Percentiles rank a stretch among this genome's conserved stretches.
Evolutionary conservation across 2,329 filamentous ascomycete genomes (phyloP).

Genomic region (Monosporascus sp.): DNA sequence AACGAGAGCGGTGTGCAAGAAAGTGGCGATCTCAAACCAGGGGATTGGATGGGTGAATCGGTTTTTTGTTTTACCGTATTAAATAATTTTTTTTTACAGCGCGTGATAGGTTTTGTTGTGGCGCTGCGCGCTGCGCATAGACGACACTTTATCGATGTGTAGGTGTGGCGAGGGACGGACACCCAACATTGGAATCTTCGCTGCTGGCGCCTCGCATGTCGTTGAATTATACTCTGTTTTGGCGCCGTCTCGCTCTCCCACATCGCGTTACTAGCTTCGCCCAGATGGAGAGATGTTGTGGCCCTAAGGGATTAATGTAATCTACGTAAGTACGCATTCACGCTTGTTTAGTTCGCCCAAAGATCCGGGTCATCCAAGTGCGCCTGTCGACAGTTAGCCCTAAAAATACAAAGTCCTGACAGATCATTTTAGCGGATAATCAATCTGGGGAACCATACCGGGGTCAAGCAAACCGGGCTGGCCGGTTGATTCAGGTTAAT

Average conservation of each 20-base stretch:
- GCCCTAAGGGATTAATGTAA: conserved; percentile 18
- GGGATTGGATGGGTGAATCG: background rate
- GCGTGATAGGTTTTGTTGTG: too few relatives aligned
- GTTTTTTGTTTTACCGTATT: background rate
- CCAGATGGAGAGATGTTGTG: conserved; percentile 19
- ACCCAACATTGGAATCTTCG: background rate
- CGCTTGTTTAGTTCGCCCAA: conserved; percentile 31
- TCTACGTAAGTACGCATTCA: conserved; percentile 12
- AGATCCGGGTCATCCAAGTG: conserved; percentile 26
- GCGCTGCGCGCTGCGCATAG: too few relatives aligned
- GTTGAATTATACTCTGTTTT: conserved; percentile 11
- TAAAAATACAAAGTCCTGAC: conserved; percentile 22
- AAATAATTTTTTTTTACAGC: too few relatives aligned
- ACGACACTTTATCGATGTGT: background rate
- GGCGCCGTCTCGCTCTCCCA: background rate
- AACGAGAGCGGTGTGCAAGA: background rate
- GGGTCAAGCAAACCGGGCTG: conserved; percentile 3
- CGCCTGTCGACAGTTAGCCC: conserved; percentile 17
- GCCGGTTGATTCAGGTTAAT: too few relatives aligned
- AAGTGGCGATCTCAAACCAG: background rate
- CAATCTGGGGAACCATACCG: conserved; percentile 28
- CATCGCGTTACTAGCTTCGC: conserved; percentile 13
- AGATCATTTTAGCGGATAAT: conserved; percentile 31
- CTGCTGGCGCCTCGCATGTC: conserved; percentile 5
- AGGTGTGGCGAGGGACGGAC: background rate